These are phyloP conservation scores for Pulveroboletus sp. DNA, from an alignment of 768 basidiomycete genomes.

Conservation along the genomic window DNA sequence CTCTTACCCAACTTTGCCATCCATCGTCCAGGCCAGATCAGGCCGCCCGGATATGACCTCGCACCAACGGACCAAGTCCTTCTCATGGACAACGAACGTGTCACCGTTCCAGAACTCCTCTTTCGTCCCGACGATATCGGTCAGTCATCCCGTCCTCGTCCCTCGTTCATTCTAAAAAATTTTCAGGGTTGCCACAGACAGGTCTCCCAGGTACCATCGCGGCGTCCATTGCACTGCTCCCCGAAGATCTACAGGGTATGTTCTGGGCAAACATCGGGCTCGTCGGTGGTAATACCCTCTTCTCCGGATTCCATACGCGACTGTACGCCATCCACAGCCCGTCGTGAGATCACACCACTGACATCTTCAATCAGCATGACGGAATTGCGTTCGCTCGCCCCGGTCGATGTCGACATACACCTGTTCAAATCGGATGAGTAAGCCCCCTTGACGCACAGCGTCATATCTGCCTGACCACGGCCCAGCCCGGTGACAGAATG, in stretches of 20 bases:
- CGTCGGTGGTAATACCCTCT: slow-evolving; percentile 78
- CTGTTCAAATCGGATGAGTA: slow-evolving; percentile 76
- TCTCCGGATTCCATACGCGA: slow-evolving; percentile 70
- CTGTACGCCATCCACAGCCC: slow-evolving; percentile 53
- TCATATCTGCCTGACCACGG: slow-evolving; percentile 15
- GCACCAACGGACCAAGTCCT: slow-evolving; percentile 66
- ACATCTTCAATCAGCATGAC: slow-evolving; percentile 47
- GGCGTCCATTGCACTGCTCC: slow-evolving; percentile 70
- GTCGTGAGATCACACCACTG: slow-evolving; percentile 13
- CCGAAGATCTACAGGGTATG: slow-evolving; percentile 83
- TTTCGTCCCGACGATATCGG: slow-evolving; percentile 92
- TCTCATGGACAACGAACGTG: slow-evolving; percentile 88
- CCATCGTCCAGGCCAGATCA: slow-evolving; percentile 59
- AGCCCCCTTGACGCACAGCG: slow-evolving; percentile 30
- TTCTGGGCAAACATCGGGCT: slow-evolving; percentile 95
- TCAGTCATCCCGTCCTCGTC: slow-evolving; percentile 32
- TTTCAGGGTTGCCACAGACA: slow-evolving; percentile 70
- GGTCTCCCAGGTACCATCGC: slow-evolving; percentile 79
- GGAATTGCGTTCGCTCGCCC: slow-evolving; percentile 79
- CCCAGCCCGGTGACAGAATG: slow-evolving; percentile 64
- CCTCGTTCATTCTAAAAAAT: slow-evolving; percentile 5
- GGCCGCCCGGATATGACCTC: slow-evolving; percentile 49
- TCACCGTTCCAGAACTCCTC: slow-evolving; percentile 87
- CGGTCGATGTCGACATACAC: slow-evolving; percentile 72
- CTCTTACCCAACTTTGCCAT: slow-evolving; percentile 84